Evolutionary conservation across 352 stramenopile species (phyloP).

Genomic region (Saprolegnia parasitica): DNA sequence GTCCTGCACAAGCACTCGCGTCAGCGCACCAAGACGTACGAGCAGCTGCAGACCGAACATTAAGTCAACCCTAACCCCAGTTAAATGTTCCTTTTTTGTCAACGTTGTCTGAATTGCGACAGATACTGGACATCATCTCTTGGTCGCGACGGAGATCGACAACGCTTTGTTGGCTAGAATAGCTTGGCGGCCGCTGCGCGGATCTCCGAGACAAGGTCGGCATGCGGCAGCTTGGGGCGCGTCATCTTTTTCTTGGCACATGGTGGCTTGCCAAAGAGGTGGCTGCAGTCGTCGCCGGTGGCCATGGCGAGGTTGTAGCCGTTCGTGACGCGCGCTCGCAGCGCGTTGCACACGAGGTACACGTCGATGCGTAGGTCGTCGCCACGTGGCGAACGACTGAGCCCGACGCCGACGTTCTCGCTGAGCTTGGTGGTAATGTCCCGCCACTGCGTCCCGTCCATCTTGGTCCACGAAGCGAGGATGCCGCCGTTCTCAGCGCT

Average conservation of each 20-base stretch:
- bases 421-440: conserved; percentile 9
- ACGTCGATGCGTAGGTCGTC: background rate
- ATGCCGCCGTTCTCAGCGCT: conserved; percentile 44
- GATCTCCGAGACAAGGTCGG: conserved; percentile 27
- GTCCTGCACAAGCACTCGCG: conserved; percentile 13
- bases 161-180: background rate
- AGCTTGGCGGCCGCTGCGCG: conserved; percentile 9
- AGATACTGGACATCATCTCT: too few relatives aligned
- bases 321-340: background rate
- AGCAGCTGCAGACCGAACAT: conserved; percentile 17
- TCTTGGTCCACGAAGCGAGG: conserved; percentile 46
- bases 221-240: conserved; percentile 16
- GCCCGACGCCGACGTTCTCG: conserved; percentile 13
- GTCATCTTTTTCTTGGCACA: conserved; percentile 13
- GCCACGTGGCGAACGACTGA: background rate
- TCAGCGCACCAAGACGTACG: conserved; percentile 15
- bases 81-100: too few relatives aligned
- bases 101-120: too few relatives aligned
- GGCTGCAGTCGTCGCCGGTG: background rate
- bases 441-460: background rate
- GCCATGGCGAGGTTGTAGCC: conserved; percentile 12
- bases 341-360: conserved; percentile 13
- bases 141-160: background rate
- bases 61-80: background rate
- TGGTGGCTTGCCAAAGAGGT: conserved; percentile 12